Percentiles rank a stretch among this genome's conserved stretches.
Conservation (phyloP, 2,329 filamentous ascomycete species). For the Penicillium sp. region DNA sequence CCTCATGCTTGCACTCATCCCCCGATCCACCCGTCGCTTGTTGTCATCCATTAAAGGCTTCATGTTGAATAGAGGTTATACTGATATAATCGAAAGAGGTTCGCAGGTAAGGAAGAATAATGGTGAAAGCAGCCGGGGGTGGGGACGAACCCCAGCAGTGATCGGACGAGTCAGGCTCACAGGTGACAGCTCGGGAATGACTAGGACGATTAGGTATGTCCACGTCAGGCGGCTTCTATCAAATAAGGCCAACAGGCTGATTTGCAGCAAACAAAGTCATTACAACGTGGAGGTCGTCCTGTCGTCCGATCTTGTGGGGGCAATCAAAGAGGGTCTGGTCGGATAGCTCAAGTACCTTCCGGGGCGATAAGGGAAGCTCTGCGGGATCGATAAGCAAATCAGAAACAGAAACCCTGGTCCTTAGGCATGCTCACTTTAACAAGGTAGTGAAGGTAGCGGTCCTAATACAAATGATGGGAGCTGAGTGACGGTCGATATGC, state of each 20-base stretch:
- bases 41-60: constrained; percentile 38
- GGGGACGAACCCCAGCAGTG: constrained; percentile 6
- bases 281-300: constrained; percentile 6
- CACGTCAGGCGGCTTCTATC: constrained; percentile 12
- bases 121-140: constrained; percentile 3
- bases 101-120: background rate
- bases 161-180: constrained; percentile 13
- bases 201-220: constrained; percentile 14
- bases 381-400: constrained; percentile 18
- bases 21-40: constrained; percentile 32
- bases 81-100: constrained; percentile 2
- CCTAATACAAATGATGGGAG: background rate
- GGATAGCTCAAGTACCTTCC: constrained; percentile 1
- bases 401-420: background rate
- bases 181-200: constrained; percentile 21
- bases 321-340: background rate
- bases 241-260: constrained; percentile 4
- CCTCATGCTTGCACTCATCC: constrained; percentile 41
- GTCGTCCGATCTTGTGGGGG: background rate
- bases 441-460: background rate
- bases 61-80: constrained; percentile 23
- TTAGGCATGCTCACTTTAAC: background rate
- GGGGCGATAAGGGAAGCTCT: constrained; percentile 15
- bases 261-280: constrained; percentile 15
- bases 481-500: background rate